phyloP scores from a whole-genome alignment of 2,329 filamentous ascomycete genomes.

The Sclerotinia borealis region DNA sequence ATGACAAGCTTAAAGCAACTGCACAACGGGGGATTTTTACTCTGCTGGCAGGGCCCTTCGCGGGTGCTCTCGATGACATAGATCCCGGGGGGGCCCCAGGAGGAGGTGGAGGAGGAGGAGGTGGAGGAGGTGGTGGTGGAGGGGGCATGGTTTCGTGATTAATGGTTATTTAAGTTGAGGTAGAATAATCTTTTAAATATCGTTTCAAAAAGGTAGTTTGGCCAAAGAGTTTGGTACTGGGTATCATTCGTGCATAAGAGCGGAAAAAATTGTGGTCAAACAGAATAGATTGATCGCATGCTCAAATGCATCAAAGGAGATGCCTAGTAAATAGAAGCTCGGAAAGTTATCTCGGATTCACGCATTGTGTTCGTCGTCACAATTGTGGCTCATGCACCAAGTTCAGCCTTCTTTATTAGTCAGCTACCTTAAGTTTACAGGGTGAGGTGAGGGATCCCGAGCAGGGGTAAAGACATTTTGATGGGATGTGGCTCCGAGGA shows the following conservation, averaged over 20 bases:
- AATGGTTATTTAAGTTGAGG: neutral
- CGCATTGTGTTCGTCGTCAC: conserved; percentile 15
- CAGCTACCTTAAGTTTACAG: neutral
- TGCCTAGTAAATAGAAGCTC: conserved; percentile 2
- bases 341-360: conserved; percentile 10
- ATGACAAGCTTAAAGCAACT: conserved; percentile 21
- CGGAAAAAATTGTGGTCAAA: neutral
- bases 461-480: neutral
- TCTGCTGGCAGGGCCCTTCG: conserved; percentile 48
- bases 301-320: neutral
- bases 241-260: neutral
- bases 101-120: conserved; percentile 32
- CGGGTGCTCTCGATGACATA: conserved; percentile 52
- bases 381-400: conserved; percentile 12
- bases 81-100: conserved; percentile 49
- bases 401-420: conserved; percentile 16
- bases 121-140: conserved; percentile 64
- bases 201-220: neutral
- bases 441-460: neutral
- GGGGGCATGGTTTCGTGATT: conserved; percentile 38
- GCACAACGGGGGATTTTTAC: conserved; percentile 43
- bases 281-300: neutral
- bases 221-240: neutral
- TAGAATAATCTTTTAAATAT: neutral
- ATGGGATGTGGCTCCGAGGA: neutral